These are phyloP conservation scores for Acer negundo DNA, from an alignment of 345 rosid genomes.

Conservation along the genomic window DNA sequence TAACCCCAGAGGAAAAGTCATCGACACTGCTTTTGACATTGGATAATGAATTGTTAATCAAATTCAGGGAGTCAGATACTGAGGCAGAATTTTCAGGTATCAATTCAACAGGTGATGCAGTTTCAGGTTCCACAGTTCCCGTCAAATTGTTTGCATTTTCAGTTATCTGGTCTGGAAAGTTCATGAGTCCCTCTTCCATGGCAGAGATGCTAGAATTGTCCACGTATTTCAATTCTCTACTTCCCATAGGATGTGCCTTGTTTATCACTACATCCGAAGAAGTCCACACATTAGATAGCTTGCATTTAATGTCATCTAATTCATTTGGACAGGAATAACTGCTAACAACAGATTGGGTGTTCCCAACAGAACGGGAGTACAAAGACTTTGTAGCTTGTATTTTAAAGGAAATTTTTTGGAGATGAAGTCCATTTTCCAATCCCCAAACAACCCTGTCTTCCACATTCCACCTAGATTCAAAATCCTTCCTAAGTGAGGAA, in stretches of 20 bases:
- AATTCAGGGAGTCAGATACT: constrained; percentile 34
- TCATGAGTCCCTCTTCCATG: constrained; percentile 37
- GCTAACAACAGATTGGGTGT: constrained; percentile 25
- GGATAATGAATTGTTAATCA: constrained; percentile 40
- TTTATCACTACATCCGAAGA: constrained; percentile 30
- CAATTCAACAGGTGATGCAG: constrained; percentile 31
- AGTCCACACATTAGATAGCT: constrained; percentile 39
- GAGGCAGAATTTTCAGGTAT: constrained; percentile 40
- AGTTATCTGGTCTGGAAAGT: constrained; percentile 36
- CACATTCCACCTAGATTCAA: constrained; percentile 38
- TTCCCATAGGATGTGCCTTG: constrained; percentile 25
- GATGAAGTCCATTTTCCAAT: constrained; percentile 38
- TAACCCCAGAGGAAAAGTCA: constrained; percentile 49
- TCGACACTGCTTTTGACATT: constrained; percentile 48
- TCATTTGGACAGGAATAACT: constrained; percentile 34
- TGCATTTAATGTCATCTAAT: constrained; percentile 34
- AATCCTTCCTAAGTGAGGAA: constrained; percentile 44
- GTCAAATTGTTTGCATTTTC: constrained; percentile 36
- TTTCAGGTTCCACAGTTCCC: constrained; percentile 44
- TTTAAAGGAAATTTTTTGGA: constrained; percentile 33
- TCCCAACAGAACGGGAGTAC: constrained; percentile 38
- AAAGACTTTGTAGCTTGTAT: constrained; percentile 56
- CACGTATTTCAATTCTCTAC: constrained; percentile 45
- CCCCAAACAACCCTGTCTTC: constrained; percentile 47
- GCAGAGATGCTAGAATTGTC: constrained; percentile 40